Conservation (phyloP, 495 filamentous ascomycete species). For the Tuber calosporum region DNA sequence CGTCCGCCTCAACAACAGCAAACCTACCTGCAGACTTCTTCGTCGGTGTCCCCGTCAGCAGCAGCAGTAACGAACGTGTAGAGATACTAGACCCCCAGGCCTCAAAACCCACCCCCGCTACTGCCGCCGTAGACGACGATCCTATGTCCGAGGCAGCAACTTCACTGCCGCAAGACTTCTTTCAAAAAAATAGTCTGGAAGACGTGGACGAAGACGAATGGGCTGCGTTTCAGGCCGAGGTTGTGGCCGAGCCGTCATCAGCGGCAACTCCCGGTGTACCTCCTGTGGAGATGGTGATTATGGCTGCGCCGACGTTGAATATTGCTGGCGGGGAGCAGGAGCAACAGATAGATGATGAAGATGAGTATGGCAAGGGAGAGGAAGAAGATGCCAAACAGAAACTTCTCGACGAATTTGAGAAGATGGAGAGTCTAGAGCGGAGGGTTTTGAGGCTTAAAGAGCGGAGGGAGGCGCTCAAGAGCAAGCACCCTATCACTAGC, state of each 20-base stretch:
- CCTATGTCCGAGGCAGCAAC: conserved; percentile 13
- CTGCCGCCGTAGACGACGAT: conserved; percentile 15
- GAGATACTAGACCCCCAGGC: background rate
- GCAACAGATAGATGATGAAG: conserved; percentile 45
- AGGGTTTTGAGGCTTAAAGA: conserved; percentile 70
- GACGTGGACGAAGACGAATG: conserved; percentile 74
- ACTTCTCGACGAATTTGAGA: conserved; percentile 82
- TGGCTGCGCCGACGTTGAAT: conserved; percentile 65
- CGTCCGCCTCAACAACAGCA: background rate
- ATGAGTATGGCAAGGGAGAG: conserved; percentile 31
- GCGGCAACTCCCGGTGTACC: conserved; percentile 63
- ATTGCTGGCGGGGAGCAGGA: conserved; percentile 52
- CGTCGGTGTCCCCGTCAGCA: conserved; percentile 8
- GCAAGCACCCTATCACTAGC: conserved; percentile 34
- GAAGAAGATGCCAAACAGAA: conserved; percentile 55
- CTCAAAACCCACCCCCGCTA: background rate
- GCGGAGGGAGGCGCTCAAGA: conserved; percentile 51
- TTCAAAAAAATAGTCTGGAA: conserved; percentile 20
- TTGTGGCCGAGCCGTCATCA: conserved; percentile 50
- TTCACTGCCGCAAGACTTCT: conserved; percentile 34
- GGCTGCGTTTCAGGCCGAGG: conserved; percentile 85
- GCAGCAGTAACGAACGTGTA: background rate
- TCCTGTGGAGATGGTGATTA: conserved; percentile 54
- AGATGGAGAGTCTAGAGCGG: conserved; percentile 85
- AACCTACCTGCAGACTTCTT: conserved; percentile 27